phyloP scores from a whole-genome alignment of 805 yeast genomes.

The Schizosaccharomyces osmophilus region DNA sequence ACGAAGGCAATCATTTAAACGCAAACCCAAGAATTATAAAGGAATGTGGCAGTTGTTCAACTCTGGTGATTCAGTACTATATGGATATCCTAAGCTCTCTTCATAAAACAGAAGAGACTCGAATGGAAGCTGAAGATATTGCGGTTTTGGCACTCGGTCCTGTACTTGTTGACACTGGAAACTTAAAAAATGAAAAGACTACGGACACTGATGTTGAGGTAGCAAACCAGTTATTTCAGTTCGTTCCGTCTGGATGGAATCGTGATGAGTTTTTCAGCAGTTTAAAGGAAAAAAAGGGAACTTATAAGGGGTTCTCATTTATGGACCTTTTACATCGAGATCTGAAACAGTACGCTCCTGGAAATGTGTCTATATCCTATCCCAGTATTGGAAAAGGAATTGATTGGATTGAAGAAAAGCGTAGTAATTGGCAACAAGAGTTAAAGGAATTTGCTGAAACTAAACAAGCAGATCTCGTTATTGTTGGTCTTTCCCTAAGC shows the following conservation, averaged over 20 bases:
- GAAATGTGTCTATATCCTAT: neutral
- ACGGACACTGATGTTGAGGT: neutral
- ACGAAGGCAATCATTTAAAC: neutral
- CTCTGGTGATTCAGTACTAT: neutral
- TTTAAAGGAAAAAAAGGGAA: neutral
- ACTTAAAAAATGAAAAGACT: neutral
- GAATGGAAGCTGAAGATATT: neutral
- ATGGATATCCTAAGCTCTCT: neutral
- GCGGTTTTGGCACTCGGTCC: neutral
- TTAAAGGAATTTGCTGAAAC: neutral
- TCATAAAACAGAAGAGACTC: neutral
- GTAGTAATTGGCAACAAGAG: neutral
- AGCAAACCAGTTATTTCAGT: neutral
- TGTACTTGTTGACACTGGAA: neutral
- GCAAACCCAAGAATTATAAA: neutral
- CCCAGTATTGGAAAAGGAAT: neutral
- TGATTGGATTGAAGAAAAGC: neutral
- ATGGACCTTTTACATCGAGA: neutral
- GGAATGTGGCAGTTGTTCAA: neutral
- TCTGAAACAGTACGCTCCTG: neutral
- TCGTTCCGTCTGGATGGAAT: neutral
- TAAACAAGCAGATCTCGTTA: neutral
- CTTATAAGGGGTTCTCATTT: neutral
- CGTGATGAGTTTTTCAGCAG: neutral
- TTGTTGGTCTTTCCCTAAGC: neutral